Conservation (phyloP, 768 basidiomycete genomes). For the Suillus paluster region DNA sequence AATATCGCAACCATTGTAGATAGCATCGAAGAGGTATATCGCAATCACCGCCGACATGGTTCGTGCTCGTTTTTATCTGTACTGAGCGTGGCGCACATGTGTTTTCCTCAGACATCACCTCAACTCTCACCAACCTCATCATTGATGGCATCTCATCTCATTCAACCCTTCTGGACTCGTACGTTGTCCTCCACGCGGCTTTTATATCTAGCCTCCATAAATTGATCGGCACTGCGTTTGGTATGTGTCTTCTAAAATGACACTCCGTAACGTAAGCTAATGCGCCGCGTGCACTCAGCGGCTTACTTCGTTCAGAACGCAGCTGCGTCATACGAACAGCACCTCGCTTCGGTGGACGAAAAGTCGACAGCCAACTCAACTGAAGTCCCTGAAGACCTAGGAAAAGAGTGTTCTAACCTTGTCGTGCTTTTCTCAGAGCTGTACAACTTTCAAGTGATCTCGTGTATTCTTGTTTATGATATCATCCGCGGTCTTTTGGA, state of each 20-base stretch:
- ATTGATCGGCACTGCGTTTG: conserved; percentile 86
- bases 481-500: conserved; percentile 77
- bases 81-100: conserved; percentile 13
- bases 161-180: conserved; percentile 83
- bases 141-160: conserved; percentile 81
- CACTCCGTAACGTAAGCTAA: conserved; percentile 1
- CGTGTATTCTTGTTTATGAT: conserved; percentile 88
- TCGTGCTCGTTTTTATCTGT: conserved; percentile 17
- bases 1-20: conserved; percentile 79
- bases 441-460: conserved; percentile 96
- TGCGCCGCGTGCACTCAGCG: conserved; percentile 45
- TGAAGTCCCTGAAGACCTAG: conserved; percentile 43
- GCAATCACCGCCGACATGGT: conserved; percentile 82
- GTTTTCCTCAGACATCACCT: conserved; percentile 70
- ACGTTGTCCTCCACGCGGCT: conserved; percentile 86
- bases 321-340: conserved; percentile 67
- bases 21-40: conserved; percentile 76
- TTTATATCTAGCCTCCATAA: conserved; percentile 83
- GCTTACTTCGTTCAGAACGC: conserved; percentile 82
- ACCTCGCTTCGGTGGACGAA: conserved; percentile 45
- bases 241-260: conserved; percentile 47
- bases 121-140: conserved; percentile 74
- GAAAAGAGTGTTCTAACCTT: conserved; percentile 91
- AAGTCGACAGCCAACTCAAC: conserved; percentile 13
- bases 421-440: conserved; percentile 87